Evolutionary conservation across 73 alveolate genomes (phyloP), one percentile per base, ranked within the genome.

Genomic region (Paramecium primaurelia): DNA sequence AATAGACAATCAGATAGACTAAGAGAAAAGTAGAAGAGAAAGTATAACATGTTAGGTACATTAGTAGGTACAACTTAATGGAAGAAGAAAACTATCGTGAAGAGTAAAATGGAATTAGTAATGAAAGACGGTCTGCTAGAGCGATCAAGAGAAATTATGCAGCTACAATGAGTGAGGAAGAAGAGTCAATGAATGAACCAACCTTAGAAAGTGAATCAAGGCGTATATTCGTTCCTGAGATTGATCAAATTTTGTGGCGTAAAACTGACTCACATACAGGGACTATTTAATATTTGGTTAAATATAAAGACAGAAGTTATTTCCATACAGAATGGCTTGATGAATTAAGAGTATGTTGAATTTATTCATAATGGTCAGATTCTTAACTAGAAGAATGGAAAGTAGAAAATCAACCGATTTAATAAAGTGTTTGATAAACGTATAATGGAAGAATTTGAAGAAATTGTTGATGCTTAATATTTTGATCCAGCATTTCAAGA

Each of bases 401-500:
- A 89, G 75, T 32, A 89, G 71, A 89, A 89, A 71, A 77, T 89
- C 68, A 89, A 89, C 42, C 30, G 94, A 71, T 89, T 89, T 86
- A 89, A 89, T 64, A 89, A 89, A 54, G 77, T 45, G 45, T 89
- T 89, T 54, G 94, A 89, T 58, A 87, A 87, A 64, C 84, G 93
- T 83, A 44, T 59, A 22, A n/a, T 77, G 47, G 93, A 87, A 38
- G 93, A 77, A 38, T 68, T 87, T 42, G 71, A 73, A 37, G 94
- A 47, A 22, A 16, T 14, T 20, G 94, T 25, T n/a, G 88, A 71
- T 34, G 92, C 45, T 38, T 22, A 83, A 28, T 89, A 89, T 32
- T 89, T 89, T 89, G 94, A 89, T 73, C 92, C 94, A 12, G 77
- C 94, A 58, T 89, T 45, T 54, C 26, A 38, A 71, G 94, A 89